Percentiles rank a stretch among this genome's conserved stretches.
phyloP scores from a whole-genome alignment of 2,329 filamentous ascomycete species.

The Tolypocladium endophyticum region DNA sequence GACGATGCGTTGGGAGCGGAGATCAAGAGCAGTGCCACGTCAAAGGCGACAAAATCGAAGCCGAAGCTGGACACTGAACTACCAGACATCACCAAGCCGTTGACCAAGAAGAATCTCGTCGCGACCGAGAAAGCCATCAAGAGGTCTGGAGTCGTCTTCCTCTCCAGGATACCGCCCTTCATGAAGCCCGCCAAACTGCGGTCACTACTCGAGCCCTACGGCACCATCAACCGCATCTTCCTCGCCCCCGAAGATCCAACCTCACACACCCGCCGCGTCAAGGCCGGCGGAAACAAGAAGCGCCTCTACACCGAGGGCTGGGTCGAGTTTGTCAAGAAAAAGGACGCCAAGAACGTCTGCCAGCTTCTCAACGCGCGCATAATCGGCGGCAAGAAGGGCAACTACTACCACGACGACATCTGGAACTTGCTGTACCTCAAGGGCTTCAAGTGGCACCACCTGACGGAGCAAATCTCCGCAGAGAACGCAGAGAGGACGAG shows the following conservation, averaged over 20 bases:
- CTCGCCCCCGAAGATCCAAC: conserved; percentile 64
- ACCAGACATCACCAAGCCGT: conserved; percentile 39
- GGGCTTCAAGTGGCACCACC: conserved; percentile 71
- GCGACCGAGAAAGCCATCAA: conserved; percentile 53
- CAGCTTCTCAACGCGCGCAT: conserved; percentile 67
- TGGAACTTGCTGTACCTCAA: conserved; percentile 77
- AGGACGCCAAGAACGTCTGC: conserved; percentile 65
- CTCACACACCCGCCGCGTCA: conserved; percentile 55
- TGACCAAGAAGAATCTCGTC: conserved; percentile 59
- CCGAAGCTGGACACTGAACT: conserved; percentile 23
- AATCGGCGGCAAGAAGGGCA: conserved; percentile 75
- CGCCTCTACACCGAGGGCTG: conserved; percentile 74
- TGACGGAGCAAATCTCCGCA: conserved; percentile 67
- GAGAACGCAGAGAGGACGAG: conserved; percentile 73
- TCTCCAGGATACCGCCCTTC: conserved; percentile 76
- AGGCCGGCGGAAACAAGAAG: conserved; percentile 73
- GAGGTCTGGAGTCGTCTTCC: conserved; percentile 71
- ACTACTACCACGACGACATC: conserved; percentile 75
- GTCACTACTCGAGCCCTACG: conserved; percentile 64
- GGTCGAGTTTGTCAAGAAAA: conserved; percentile 72
- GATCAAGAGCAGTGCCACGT: conserved; percentile 10
- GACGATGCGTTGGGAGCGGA: conserved; percentile 10
- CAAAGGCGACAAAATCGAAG: conserved; percentile 9
- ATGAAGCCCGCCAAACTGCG: conserved; percentile 77
- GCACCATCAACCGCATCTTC: conserved; percentile 67